Evolutionary conservation across 306 rosid species (phyloP).

Genomic region (Pterocarpus macrocarpus): DNA sequence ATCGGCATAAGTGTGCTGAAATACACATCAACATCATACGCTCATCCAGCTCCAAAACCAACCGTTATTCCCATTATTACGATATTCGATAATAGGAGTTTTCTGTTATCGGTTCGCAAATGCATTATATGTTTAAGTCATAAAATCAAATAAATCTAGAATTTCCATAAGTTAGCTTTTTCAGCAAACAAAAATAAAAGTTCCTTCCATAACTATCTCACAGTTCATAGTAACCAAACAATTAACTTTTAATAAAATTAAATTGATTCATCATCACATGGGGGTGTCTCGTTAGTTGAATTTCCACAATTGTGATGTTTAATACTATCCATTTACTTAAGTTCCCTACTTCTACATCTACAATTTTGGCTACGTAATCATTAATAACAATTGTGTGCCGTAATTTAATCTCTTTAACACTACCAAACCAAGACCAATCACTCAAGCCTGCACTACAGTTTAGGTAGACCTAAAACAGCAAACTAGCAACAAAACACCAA

Average conservation of each 20-base stretch:
- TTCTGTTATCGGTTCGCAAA: background rate
- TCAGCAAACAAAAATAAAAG: background rate
- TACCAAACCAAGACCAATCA: constrained; percentile 44
- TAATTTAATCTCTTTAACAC: constrained; percentile 28
- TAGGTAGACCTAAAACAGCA: constrained; percentile 50
- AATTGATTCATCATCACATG: background rate
- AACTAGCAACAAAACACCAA: constrained; percentile 15
- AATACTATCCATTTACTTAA: constrained; percentile 3
- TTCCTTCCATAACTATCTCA: background rate
- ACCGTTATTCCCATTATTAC: background rate
- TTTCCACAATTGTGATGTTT: constrained; percentile 50
- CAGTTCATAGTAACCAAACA: background rate
- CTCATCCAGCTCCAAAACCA: background rate
- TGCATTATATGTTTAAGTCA: background rate
- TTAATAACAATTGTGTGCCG: constrained; percentile 1
- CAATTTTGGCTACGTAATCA: constrained; percentile 38
- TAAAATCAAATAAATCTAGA: background rate
- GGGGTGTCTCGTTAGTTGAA: constrained; percentile 21
- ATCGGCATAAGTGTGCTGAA: background rate
- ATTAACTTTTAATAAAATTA: background rate
- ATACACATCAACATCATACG: background rate
- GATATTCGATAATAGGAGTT: background rate
- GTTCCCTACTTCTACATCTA: background rate
- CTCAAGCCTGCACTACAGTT: background rate
- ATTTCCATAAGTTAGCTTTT: background rate